Percentiles rank a stretch among this genome's conserved stretches.
Evolutionary conservation across 164 flowering plant species (phyloP).

Genomic region (Magnolia changhungtana): DNA sequence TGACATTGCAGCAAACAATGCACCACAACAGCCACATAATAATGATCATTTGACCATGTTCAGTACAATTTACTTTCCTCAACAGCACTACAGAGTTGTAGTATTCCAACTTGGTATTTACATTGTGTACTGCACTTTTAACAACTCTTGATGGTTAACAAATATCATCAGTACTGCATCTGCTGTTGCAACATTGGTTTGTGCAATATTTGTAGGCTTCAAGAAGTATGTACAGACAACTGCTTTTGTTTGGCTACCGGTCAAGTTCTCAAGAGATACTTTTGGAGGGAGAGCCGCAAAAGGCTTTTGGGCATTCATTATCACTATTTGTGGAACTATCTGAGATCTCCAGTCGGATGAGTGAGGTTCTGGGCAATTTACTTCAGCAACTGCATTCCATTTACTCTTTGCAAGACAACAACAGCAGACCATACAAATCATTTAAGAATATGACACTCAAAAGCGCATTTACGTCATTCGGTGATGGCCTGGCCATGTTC

Average conservation of each 20-base stretch:
- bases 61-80: not conserved
- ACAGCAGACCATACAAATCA: conserved; percentile 16
- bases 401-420: conserved; percentile 23
- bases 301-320: conserved; percentile 28
- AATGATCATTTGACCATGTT: not conserved
- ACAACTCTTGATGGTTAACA: not conserved
- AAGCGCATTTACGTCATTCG: conserved; percentile 16
- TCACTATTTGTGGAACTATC: conserved; percentile 28
- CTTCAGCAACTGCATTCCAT: conserved; percentile 29
- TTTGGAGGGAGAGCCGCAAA: conserved; percentile 32
- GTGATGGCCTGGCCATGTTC: conserved; percentile 28
- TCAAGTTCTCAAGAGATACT: conserved; percentile 27
- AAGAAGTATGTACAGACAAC: conserved; percentile 20
- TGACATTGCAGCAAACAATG: too few species aligned
- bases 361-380: conserved; percentile 22
- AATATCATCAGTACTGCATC: not conserved
- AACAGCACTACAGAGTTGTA: not conserved
- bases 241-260: conserved; percentile 25
- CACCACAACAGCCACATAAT: not conserved
- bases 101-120: not conserved
- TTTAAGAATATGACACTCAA: conserved; percentile 13
- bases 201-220: conserved; percentile 17
- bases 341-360: conserved; percentile 23
- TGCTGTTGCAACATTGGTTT: not conserved
- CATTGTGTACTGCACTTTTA: not conserved